phyloP scores from a whole-genome alignment of 139 green algal species.

The Chlamydomonas sphaeroides region DNA sequence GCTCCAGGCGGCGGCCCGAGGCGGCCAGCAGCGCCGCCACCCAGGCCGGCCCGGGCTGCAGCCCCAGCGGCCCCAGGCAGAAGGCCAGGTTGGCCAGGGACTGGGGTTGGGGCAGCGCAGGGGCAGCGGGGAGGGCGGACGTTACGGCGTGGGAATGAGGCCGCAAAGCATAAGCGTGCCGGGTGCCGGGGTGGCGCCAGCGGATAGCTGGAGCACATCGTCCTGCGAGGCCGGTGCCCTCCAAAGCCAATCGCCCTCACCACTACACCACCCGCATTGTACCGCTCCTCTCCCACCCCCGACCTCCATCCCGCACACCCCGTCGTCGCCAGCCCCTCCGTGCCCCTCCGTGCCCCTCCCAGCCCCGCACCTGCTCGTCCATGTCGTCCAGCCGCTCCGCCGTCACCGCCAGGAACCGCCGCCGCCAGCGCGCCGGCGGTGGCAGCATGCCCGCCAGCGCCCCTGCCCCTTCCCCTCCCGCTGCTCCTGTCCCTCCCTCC shows the following conservation, averaged over 20 bases:
- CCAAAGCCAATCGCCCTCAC: too few species aligned
- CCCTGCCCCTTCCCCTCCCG: too few species aligned
- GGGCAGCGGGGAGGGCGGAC: too few species aligned
- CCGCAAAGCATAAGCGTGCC: background rate
- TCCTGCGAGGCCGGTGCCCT: too few species aligned
- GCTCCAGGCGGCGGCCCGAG: background rate
- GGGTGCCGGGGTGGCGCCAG: too few species aligned
- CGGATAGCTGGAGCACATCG: too few species aligned
- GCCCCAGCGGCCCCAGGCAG: conserved; percentile 21
- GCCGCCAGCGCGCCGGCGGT: conserved; percentile 5
- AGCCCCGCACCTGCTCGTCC: conserved; percentile 4
- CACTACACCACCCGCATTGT: too few species aligned
- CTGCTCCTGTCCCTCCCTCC: too few species aligned
- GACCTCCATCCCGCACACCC: background rate
- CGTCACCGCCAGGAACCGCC: background rate
- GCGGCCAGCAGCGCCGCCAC: background rate
- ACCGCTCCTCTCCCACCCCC: too few species aligned
- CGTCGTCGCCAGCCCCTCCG: too few species aligned
- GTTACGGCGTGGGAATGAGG: background rate
- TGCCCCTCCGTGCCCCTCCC: too few species aligned
- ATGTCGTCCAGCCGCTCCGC: background rate
- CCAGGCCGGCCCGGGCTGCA: conserved; percentile 20
- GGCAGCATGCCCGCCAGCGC: background rate
- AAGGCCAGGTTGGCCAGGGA: conserved; percentile 26
- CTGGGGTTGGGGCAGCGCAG: background rate